Percentiles rank a stretch among this genome's conserved stretches.
These are phyloP conservation scores for Phytophthora pluvialis DNA, from an alignment of 352 stramenopile genomes.

Conservation along the genomic window DNA sequence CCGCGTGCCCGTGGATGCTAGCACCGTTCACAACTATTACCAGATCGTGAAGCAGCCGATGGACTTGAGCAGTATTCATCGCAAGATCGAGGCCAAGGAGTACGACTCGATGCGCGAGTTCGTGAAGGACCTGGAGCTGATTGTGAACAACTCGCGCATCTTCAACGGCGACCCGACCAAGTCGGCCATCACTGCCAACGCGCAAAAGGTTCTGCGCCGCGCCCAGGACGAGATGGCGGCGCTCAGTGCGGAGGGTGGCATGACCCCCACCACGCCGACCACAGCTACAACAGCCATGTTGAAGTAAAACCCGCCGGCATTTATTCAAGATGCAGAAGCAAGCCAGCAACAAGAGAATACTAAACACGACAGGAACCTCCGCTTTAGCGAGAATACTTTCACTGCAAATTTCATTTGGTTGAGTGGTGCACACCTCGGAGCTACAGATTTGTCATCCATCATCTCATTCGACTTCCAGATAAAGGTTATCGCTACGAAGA, in stretches of 20 bases:
- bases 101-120: constrained; percentile 90
- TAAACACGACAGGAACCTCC: constrained; percentile 1
- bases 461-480: neutral
- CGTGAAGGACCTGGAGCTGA: constrained; percentile 86
- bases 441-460: neutral
- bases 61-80: constrained; percentile 72
- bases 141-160: constrained; percentile 84
- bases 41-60: constrained; percentile 88
- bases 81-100: constrained; percentile 65
- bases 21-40: constrained; percentile 78
- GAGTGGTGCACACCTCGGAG: neutral
- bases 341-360: constrained; percentile 1
- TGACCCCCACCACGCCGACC: constrained; percentile 40
- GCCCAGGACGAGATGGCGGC: constrained; percentile 78
- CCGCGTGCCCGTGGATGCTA: constrained; percentile 65
- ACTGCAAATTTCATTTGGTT: constrained; percentile 10
- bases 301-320: constrained; percentile 18
- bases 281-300: constrained; percentile 29
- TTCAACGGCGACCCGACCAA: constrained; percentile 80
- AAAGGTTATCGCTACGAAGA: no score
- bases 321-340: constrained; percentile 4
- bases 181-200: constrained; percentile 81
- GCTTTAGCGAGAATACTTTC: constrained; percentile 5
- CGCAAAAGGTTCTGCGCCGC: constrained; percentile 74
- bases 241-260: constrained; percentile 61